Evolutionary conservation across 2,329 filamentous ascomycete genomes (phyloP), one percentile per base, ranked within the genome.

Genomic region (Didymella keratinophila): DNA sequence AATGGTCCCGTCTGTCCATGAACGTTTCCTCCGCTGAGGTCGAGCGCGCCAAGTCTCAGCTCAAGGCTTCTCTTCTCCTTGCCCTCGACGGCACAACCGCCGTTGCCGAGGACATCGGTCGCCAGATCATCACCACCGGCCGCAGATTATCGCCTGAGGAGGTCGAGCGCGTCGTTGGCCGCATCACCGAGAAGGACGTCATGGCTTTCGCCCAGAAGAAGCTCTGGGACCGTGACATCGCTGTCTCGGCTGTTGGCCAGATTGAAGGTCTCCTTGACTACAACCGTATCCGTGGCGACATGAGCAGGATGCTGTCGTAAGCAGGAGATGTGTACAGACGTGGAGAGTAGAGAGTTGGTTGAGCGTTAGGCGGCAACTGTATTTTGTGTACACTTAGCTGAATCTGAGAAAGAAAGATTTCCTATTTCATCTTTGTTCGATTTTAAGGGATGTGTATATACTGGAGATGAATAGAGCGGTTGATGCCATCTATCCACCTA

Each of bases 1-100:
- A 99, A 86, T 99, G 95, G 95, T 92, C 94, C 73, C 92, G 95
- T 71, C 88, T 99, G 65, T 95, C 91, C 73, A 89, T 88, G 84
- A 91, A 88, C 81, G 95, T 99, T 73, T 88, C 86, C 75, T 86
- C 92, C 76, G 89, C 93, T 67, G 95, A 99, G 84, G 91, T 93
- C 62, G 95, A 99, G 87, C 94, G 95, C 71, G 95, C 95, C 81
- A 99, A 99, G 88, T 92, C 95, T 66, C 95, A 99, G 84, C 89
- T 99, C 74, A 99, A 99, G 88, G 95, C 95, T 63, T 97, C 93
- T 54, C 93, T 99, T 75, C 91, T 99, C 63, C 89, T 99, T 67
- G 96, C 93, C 52, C 92, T 99, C 30, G 95, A 99, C 79, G 96
- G 93, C 79, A 98, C 95, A 76, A 98, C 95, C 47, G 93, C 95